A percentile compares a stretch with the other conserved stretches of the same genome.
Conservation (phyloP, 805 yeast genomes). For the Kodamaea neixiangensis region DNA sequence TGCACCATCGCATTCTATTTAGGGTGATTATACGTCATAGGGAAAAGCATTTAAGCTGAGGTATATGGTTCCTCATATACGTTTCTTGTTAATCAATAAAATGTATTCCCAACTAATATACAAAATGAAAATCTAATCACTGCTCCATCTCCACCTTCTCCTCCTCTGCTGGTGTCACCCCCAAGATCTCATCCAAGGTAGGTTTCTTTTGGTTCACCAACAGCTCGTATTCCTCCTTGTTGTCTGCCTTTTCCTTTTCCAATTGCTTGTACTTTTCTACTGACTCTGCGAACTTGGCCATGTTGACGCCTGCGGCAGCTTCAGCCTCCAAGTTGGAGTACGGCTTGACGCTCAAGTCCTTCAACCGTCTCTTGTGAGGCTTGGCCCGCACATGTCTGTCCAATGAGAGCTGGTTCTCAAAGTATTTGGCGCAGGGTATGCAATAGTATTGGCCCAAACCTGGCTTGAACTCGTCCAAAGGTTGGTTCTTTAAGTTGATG, state of each 20-base stretch:
- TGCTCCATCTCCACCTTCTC: conserved; percentile 13
- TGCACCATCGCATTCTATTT: too few species aligned
- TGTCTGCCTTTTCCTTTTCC: conserved; percentile 37
- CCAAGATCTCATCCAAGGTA: conserved; percentile 38
- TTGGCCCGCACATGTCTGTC: conserved; percentile 74
- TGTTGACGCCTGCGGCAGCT: conserved; percentile 83
- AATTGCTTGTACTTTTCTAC: conserved; percentile 60
- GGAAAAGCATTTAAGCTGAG: too few species aligned
- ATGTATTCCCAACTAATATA: conserved; percentile 9
- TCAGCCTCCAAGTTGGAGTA: conserved; percentile 87
- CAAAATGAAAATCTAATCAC: conserved; percentile 1
- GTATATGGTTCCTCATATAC: too few species aligned
- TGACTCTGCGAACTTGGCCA: conserved; percentile 62
- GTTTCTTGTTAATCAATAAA: not conserved
- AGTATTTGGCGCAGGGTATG: conserved; percentile 90
- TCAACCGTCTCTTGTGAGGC: conserved; percentile 84
- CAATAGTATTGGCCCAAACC: conserved; percentile 96
- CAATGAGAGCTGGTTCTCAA: conserved; percentile 73
- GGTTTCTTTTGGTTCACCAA: conserved; percentile 39
- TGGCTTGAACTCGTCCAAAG: conserved; percentile 84
- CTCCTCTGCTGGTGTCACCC: conserved; percentile 24
- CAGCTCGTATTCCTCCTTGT: conserved; percentile 46
- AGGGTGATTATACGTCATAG: too few species aligned
- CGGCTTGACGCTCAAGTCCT: conserved; percentile 73
- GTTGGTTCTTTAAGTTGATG: conserved; percentile 70